Base-by-base conservation (phyloP, 805 yeast species). In the Cephaloascus albidus region DNA sequence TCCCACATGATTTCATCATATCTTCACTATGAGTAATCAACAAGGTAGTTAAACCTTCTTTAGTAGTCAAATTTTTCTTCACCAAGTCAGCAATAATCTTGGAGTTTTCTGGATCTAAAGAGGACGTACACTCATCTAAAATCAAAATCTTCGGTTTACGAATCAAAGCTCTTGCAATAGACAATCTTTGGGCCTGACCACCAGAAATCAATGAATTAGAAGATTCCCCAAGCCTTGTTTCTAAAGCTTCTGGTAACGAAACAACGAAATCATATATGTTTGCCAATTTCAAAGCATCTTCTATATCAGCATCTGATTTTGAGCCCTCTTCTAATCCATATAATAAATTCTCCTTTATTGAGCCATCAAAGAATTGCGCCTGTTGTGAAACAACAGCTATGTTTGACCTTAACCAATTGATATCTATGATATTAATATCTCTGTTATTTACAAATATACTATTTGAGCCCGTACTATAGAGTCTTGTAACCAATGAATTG, bases 121-220 rank as follows among this genome's bases (percentile, higher is more conserved):
- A 84, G 0, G 97, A 80, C 0, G 97, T 88, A 48, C 89, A 81
- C 54, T 93, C 98, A 58, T 93, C 98, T 37, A 93, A 57, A 16
- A 79, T 61, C n/a, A 79, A 65, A 8, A 79, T 47, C 23, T 63
- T 61, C 0, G 97, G 93, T 17, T 69, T 63, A 30, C 89, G 60
- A 3, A 89, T 42, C 3, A 93, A 45, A 0, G 95, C 93, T 38
- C 97, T 68, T 0, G 90, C 95, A 38, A 93, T 76, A 0, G 93
- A 80, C 2, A 93, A 54, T 40, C 97, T 62, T 54, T 93, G 97
- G 6, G 82, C 68, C 55, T 93, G 97, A 2, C 98, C 98, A 20
- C 95, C 95, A 1, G 97, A 88, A 2, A 90, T 57, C 34, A 75
- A 47, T 1, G 65, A 45, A 12, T 63, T 57, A 8, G 60, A 51